Percentiles rank a stretch among this genome's conserved stretches.
Evolutionary conservation across 129 eudicot genomes (phyloP).

Genomic region (carrot (Daucus carota)): DNA sequence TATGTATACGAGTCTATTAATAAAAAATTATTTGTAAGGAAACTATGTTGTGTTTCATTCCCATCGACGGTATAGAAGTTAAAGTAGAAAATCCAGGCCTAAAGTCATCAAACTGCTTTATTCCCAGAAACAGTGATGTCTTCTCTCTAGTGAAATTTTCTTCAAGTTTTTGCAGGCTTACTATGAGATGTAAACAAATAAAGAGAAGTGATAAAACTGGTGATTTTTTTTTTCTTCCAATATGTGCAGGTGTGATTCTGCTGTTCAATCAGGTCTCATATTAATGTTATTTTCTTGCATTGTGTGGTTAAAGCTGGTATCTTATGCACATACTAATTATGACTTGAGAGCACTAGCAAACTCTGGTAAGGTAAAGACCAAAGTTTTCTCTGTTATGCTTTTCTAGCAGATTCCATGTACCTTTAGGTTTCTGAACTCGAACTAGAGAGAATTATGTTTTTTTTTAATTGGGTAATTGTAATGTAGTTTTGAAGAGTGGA

Average conservation of each 20-base stretch:
- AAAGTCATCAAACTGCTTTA: not conserved
- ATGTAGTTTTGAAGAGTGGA: not conserved
- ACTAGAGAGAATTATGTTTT: not conserved
- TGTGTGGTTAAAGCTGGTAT: slow-evolving; percentile 85
- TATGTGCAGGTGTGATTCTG: slow-evolving; percentile 82
- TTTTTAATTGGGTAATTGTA: not conserved
- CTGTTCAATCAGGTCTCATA: slow-evolving; percentile 68
- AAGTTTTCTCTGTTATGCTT: not conserved
- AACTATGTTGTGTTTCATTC: not conserved
- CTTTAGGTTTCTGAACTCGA: not conserved
- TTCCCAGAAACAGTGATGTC: not conserved
- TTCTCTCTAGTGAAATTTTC: not conserved
- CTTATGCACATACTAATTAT: slow-evolving; percentile 84
- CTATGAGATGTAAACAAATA: not conserved
- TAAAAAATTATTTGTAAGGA: not conserved
- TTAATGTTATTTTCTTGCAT: slow-evolving; percentile 77
- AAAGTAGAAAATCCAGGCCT: not conserved
- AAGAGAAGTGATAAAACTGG: not conserved
- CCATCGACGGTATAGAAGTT: not conserved
- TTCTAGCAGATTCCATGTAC: not conserved
- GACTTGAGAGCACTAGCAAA: slow-evolving; percentile 71
- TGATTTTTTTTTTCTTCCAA: slow-evolving; percentile 6
- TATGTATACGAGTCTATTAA: not conserved
- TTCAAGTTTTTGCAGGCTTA: not conserved
- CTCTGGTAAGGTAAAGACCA: slow-evolving; percentile 53